phyloP scores from a whole-genome alignment of 1,284 basidiomycete species.

The Ganoderma meredithae region DNA sequence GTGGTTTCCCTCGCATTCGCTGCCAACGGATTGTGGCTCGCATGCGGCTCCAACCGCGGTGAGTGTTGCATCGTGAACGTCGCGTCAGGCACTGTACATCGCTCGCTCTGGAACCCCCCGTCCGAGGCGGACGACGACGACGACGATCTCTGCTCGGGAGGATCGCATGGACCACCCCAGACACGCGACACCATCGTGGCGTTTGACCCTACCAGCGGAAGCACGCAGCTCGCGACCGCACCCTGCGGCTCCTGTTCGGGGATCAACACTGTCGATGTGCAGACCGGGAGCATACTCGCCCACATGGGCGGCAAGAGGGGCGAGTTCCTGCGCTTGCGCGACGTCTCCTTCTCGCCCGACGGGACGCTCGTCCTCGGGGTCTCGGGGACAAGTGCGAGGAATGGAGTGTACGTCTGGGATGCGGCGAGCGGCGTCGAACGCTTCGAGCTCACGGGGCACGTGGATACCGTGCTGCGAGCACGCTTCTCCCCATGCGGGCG shows the following conservation, averaged over 20 bases:
- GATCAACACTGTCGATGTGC: not conserved
- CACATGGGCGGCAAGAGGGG: not conserved
- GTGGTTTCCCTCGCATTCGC: not conserved
- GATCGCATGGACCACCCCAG: too few relatives aligned
- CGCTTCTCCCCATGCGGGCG: slow-evolving; percentile 1
- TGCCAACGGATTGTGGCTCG: not conserved
- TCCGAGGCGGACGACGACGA: not conserved
- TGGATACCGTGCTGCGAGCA: not conserved
- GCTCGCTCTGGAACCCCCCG: not conserved
- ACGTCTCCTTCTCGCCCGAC: not conserved
- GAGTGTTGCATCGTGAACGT: not conserved
- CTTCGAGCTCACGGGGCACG: not conserved
- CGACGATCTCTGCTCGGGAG: too few relatives aligned
- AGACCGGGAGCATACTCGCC: not conserved
- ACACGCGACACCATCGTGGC: not conserved
- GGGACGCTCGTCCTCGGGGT: not conserved
- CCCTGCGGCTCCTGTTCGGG: too few relatives aligned
- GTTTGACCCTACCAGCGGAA: not conserved
- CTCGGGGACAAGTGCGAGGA: too few relatives aligned
- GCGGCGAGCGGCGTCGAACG: not conserved
- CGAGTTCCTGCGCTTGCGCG: not conserved
- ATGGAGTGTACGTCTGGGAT: not conserved
- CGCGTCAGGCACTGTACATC: not conserved
- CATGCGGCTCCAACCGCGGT: not conserved
- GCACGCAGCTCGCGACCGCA: not conserved